These are phyloP conservation scores for Sabuloglossum arenarium DNA, from an alignment of 495 filamentous ascomycete species.

Conservation along the genomic window DNA sequence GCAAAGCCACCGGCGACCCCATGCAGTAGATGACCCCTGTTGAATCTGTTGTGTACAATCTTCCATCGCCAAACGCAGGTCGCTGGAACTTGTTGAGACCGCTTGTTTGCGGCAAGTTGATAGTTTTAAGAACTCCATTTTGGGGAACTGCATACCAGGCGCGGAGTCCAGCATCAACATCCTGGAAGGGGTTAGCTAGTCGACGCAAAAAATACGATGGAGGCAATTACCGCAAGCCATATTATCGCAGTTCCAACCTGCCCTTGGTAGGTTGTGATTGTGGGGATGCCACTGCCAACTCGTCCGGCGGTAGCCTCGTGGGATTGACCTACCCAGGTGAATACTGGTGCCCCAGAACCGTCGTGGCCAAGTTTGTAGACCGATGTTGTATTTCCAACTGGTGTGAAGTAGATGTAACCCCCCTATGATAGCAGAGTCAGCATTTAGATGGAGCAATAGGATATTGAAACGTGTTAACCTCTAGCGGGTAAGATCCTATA, in stretches of 20 bases:
- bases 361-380: slow-evolving; percentile 20
- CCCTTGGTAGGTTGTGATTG: slow-evolving; percentile 21
- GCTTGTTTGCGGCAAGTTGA: slow-evolving; percentile 19
- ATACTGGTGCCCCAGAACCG: slow-evolving; percentile 16
- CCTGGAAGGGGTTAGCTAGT: slow-evolving; percentile 9
- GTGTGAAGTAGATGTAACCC: slow-evolving; percentile 27
- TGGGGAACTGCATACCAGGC: slow-evolving; percentile 20
- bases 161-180: slow-evolving; percentile 17
- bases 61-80: slow-evolving; percentile 25
- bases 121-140: slow-evolving; percentile 19
- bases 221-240: slow-evolving; percentile 12
- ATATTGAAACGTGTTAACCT: slow-evolving; percentile 2
- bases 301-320: slow-evolving; percentile 17
- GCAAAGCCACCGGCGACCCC: slow-evolving; percentile 23
- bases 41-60: slow-evolving; percentile 21
- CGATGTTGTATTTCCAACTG: slow-evolving; percentile 13
- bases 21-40: slow-evolving; percentile 20
- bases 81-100: slow-evolving; percentile 25
- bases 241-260: slow-evolving; percentile 19
- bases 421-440: slow-evolving; percentile 8
- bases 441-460: neutral
- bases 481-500: slow-evolving; percentile 24
- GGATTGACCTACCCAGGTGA: slow-evolving; percentile 18
- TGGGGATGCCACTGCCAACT: slow-evolving; percentile 21
- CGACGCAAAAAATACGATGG: slow-evolving; percentile 12